These are phyloP conservation scores for Cercospora brassicicola DNA, from an alignment of 2,329 filamentous ascomycete genomes.

Conservation along the genomic window DNA sequence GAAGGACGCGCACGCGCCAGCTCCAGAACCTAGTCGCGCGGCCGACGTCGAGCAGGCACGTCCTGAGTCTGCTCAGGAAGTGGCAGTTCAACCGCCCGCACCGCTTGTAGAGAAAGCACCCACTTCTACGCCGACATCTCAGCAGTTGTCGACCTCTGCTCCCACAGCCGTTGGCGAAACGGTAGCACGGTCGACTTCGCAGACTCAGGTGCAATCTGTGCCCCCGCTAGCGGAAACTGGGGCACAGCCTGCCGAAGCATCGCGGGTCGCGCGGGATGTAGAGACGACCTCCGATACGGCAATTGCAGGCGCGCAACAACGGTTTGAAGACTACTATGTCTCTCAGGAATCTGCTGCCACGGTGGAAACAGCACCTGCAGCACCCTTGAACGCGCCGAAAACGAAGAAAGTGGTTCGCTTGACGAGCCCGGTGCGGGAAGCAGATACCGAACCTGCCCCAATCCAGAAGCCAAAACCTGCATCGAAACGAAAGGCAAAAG, in stretches of 20 bases:
- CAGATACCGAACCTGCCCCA: conserved; percentile 5
- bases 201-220: background rate
- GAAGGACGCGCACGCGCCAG: conserved; percentile 16
- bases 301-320: conserved; percentile 8
- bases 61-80: background rate
- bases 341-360: background rate
- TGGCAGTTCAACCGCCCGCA: background rate
- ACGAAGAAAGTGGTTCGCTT: background rate
- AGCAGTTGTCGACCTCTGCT: background rate
- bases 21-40: conserved; percentile 21
- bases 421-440: conserved; percentile 4
- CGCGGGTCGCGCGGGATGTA: background rate
- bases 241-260: background rate
- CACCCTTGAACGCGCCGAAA: background rate
- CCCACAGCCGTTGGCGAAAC: background rate
- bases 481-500: conserved; percentile 15
- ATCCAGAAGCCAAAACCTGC: background rate
- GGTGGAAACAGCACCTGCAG: background rate
- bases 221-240: background rate
- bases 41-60: conserved; percentile 14
- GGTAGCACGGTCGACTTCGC: conserved; percentile 1
- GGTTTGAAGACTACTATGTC: conserved; percentile 11
- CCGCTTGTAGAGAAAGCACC: background rate
- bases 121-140: background rate
- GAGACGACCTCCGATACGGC: background rate